Conservation (phyloP, 1,284 basidiomycete genomes). For the Moniliophthora roreri region DNA sequence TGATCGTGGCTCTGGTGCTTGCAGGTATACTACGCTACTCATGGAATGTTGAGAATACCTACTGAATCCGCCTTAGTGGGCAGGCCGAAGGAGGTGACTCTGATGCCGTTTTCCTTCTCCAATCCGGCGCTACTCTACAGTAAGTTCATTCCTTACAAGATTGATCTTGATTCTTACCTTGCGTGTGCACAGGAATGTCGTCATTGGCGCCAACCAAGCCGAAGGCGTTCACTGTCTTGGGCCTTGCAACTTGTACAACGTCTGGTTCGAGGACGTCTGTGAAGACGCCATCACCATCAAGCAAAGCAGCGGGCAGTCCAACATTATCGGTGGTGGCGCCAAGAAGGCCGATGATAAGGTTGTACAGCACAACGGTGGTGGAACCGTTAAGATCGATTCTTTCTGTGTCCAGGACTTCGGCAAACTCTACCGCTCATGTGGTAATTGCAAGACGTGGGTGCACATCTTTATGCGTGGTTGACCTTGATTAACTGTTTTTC, state of each 20-base stretch:
- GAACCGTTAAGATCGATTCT: slow-evolving; percentile 17
- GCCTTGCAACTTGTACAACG: slow-evolving; percentile 17
- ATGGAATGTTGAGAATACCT: not conserved
- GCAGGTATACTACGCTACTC: not conserved
- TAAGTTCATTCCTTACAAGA: not conserved
- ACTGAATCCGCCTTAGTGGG: not conserved
- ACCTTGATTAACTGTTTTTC: not conserved
- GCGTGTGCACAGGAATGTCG: slow-evolving; percentile 10
- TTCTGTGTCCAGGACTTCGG: slow-evolving; percentile 18
- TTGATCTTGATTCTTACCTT: not conserved
- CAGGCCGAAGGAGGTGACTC: not conserved
- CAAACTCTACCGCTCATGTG: slow-evolving; percentile 18
- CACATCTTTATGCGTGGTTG: not conserved
- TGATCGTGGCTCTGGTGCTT: slow-evolving; percentile 16
- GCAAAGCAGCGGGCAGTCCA: slow-evolving; percentile 13
- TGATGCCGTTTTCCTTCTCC: slow-evolving; percentile 12
- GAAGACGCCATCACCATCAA: slow-evolving; percentile 19
- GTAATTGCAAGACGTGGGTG: slow-evolving; percentile 12
- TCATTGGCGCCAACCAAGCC: slow-evolving; percentile 18
- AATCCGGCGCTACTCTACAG: slow-evolving; percentile 14
- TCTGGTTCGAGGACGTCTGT: slow-evolving; percentile 20
- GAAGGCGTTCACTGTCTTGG: slow-evolving; percentile 19
- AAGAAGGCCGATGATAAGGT: slow-evolving; percentile 19
- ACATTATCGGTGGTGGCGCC: slow-evolving; percentile 14
- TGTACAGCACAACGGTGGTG: slow-evolving; percentile 19